A percentile compares a stretch with the other conserved stretches of the same genome.
These are phyloP conservation scores for Trichoderma sp. DNA, from an alignment of 2,329 filamentous ascomycete species.

Conservation along the genomic window DNA sequence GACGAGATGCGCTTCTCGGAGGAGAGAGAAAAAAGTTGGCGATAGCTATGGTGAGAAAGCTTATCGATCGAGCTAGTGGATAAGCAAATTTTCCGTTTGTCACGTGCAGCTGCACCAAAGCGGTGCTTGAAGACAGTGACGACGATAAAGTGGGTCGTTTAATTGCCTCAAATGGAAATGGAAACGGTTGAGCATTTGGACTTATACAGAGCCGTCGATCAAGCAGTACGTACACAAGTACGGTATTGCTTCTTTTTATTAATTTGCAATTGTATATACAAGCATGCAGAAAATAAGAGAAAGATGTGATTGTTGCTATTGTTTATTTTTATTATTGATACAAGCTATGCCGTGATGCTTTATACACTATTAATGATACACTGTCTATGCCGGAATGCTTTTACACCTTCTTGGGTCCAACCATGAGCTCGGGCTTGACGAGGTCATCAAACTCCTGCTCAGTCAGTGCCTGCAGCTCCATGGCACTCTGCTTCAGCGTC, in stretches of 20 bases:
- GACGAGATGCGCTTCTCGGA: background rate
- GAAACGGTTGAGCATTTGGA: background rate
- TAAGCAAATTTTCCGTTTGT: background rate
- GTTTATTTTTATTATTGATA: background rate
- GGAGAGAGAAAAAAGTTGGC: background rate
- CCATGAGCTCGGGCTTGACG: slow-evolving; percentile 93
- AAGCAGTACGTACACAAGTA: background rate
- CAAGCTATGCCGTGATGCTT: background rate
- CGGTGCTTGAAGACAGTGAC: background rate
- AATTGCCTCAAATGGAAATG: background rate
- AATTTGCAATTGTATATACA: too few species aligned
- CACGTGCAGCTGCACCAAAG: background rate
- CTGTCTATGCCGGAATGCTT: background rate
- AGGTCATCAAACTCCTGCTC: slow-evolving; percentile 87
- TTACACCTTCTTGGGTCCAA: slow-evolving; percentile 59
- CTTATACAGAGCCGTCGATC: background rate
- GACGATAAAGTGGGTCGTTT: background rate
- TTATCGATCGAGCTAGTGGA: background rate
- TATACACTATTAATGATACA: background rate
- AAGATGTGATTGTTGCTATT: background rate
- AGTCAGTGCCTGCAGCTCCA: slow-evolving; percentile 88
- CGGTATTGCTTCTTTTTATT: background rate
- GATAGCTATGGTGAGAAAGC: slow-evolving; percentile 10
- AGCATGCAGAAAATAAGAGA: too few species aligned
- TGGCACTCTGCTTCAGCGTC: slow-evolving; percentile 88